Base-by-base conservation (phyloP, 176 grass and related monocot genomes). In the Pontederia crassipes region DNA sequence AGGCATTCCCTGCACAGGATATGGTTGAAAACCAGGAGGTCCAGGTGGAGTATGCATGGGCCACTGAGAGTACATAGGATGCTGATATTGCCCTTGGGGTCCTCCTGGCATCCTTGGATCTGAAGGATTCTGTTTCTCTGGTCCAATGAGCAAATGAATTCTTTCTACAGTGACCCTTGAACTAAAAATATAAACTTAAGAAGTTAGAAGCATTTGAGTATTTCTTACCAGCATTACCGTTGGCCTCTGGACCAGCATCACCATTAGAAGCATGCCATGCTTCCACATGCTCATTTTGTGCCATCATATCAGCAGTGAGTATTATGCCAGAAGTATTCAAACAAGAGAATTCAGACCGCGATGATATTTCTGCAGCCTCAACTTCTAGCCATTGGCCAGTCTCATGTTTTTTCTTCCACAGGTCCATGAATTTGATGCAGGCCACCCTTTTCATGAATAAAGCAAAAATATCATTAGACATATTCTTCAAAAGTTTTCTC, bases 371-470 rank as follows among this genome's bases (percentile, higher is more conserved):
- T 46, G 83, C 59, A 15, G 74, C 81, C 68, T 98, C 93, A 82
- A 92, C 84, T 64, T 98, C 93, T 50, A 98, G 79, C 93, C 93
- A 98, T 74, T 98, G 93, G 57, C 93, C 93, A 65, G 81, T 89
- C 73, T 98, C 93, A 56, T 98, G 93, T 47, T 98, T 98, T 75
- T 79, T 81, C 84, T 81, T 98, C 93, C 93, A 98, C 46, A 98
- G 71, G 49, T 89, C 84, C 17, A 81, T 81, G 62, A 90, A 96
- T 71, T 74, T 74, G 7, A 82, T 65, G 59, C 87, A 88, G 2
- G 87, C 93, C 72, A 75, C 83, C 93, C 93, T 97, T 64, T 78
- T 82, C 17, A 50, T 51, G 18, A 18, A 50, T 49, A 18, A 65
- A 50, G 17, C n/a, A 12, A 53, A n/a, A 53, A 53, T n/a, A 4